These are phyloP conservation scores for Diaporthe aspalathi DNA, from an alignment of 2,329 filamentous ascomycete species.

Conservation along the genomic window DNA sequence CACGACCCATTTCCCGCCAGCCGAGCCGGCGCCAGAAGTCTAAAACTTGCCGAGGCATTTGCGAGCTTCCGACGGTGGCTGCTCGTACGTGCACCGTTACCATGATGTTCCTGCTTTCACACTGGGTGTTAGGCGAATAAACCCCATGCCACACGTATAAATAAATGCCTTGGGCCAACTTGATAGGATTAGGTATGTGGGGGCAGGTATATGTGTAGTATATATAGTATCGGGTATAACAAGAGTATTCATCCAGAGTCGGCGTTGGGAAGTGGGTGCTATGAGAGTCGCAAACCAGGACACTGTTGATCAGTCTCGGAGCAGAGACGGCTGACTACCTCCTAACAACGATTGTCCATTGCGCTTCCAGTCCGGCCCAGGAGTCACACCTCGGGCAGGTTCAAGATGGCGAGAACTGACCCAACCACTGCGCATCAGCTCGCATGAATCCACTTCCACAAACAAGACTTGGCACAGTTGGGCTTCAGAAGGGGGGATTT, in stretches of 20 bases:
- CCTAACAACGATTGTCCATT: background rate
- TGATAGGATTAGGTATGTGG: too few species aligned
- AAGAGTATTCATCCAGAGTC: too few species aligned
- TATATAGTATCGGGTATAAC: too few species aligned
- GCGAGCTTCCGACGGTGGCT: constrained; percentile 5
- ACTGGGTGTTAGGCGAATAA: too few species aligned
- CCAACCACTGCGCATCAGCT: background rate
- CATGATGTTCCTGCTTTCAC: too few species aligned
- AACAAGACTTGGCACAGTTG: background rate
- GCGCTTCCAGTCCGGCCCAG: background rate
- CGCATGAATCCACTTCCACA: background rate
- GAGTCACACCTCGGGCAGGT: too few species aligned
- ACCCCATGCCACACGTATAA: too few species aligned
- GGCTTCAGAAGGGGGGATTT: constrained; percentile 22
- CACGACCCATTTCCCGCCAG: constrained; percentile 14
- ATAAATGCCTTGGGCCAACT: too few species aligned
- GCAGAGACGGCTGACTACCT: background rate
- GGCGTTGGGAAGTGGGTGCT: too few species aligned
- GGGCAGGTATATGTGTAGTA: too few species aligned
- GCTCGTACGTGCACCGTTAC: background rate
- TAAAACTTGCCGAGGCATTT: constrained; percentile 35
- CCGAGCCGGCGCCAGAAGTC: constrained; percentile 36
- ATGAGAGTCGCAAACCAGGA: too few species aligned
- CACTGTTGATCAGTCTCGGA: background rate
- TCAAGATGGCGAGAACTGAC: background rate